phyloP scores from a whole-genome alignment of 331 rosid genomes.

The Malus hybrid region DNA sequence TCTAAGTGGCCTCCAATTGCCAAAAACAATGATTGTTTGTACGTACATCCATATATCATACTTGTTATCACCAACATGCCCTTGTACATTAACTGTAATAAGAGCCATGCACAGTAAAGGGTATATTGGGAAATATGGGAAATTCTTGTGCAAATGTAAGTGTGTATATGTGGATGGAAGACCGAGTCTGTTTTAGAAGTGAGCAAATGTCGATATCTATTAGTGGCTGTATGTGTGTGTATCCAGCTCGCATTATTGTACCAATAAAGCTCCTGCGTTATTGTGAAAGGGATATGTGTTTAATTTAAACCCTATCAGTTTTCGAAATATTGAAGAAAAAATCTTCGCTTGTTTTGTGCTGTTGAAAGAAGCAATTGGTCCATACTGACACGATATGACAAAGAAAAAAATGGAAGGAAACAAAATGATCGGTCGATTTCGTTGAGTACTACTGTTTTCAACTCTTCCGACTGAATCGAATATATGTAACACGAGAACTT shows the following conservation, averaged over 20 bases:
- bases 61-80: neutral
- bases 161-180: neutral
- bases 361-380: neutral
- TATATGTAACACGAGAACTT: neutral
- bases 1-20: conserved; percentile 14
- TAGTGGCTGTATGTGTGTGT: neutral
- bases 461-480: neutral
- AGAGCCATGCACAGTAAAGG: conserved; percentile 1
- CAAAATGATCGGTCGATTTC: neutral
- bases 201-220: conserved; percentile 1
- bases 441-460: neutral
- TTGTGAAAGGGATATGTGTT: conserved; percentile 1
- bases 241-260: conserved; percentile 2
- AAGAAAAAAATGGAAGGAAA: neutral
- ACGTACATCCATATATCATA: neutral
- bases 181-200: neutral
- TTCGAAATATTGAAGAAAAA: neutral
- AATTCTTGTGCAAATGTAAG: neutral
- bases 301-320: neutral
- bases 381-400: neutral
- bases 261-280: neutral
- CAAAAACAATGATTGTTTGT: neutral
- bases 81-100: neutral
- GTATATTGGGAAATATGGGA: neutral
- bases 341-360: neutral